These are phyloP conservation scores for Testicularia cyperi DNA, from an alignment of 1,284 basidiomycete species.

Conservation along the genomic window DNA sequence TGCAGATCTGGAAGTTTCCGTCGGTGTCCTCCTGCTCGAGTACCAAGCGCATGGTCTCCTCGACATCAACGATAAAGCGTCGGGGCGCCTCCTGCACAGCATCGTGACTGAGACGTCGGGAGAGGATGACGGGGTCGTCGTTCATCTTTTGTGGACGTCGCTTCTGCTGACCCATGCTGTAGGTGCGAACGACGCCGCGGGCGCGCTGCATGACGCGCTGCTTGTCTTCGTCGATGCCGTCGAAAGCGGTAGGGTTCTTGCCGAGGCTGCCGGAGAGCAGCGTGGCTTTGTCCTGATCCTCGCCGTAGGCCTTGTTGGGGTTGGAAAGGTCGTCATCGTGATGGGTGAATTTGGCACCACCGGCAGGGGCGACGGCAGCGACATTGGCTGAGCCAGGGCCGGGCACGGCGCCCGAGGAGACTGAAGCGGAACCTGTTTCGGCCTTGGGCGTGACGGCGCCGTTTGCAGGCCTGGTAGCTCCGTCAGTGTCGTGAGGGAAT, in stretches of 20 bases:
- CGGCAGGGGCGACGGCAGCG: constrained; percentile 4
- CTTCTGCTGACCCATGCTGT: constrained; percentile 56
- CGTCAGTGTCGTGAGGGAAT: too few relatives aligned
- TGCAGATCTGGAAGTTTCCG: constrained; percentile 89
- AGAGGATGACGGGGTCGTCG: constrained; percentile 53
- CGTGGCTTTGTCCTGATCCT: constrained; percentile 31
- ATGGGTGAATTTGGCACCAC: constrained; percentile 18
- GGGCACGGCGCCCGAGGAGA: constrained; percentile 1
- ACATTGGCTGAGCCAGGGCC: neutral
- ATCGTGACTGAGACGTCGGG: constrained; percentile 57
- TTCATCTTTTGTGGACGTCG: constrained; percentile 48
- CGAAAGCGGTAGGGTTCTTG: constrained; percentile 1
- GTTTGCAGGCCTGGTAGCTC: too few relatives aligned
- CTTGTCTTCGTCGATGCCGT: constrained; percentile 14
- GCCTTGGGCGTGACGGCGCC: constrained; percentile 22
- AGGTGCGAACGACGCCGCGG: constrained; percentile 51
- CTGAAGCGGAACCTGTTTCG: constrained; percentile 3
- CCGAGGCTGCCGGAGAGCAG: constrained; percentile 20
- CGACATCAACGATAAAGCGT: constrained; percentile 91
- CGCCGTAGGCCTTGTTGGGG: constrained; percentile 26
- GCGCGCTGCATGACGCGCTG: constrained; percentile 30
- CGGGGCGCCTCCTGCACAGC: constrained; percentile 62
- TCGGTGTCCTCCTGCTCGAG: constrained; percentile 98
- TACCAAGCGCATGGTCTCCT: constrained; percentile 93
- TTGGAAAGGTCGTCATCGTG: constrained; percentile 20